Evolutionary conservation across 768 basidiomycete genomes (phyloP), one percentile per base, ranked within the genome.

Genomic region (Phanerodontia chrysosporium): DNA sequence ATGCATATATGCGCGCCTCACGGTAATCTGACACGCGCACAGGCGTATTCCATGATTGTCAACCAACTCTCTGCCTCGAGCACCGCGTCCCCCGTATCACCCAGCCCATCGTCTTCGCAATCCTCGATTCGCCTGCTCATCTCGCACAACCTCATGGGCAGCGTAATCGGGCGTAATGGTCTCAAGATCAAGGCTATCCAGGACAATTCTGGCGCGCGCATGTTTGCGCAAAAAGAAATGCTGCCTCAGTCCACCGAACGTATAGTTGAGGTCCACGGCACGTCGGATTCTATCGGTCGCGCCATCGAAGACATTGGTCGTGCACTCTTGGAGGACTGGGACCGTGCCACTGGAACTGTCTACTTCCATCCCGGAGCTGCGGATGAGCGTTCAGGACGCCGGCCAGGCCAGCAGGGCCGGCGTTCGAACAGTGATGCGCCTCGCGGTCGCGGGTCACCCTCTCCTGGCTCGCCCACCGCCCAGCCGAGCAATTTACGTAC

Each of bases 131-230:
- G 95, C 61, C 93, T 99, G 65, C 83, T 99, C 69, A 95, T 99
- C 78, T 96, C 95, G 46, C 97, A 99, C 79, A 96, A 98, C 76
- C 82, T 99, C 65, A 99, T 99, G 97, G 97, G 97, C 55, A 95
- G 93, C 61, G 90, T 99, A 78, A 98, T 98, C 67, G 97, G 97
- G 66, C 89, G 95, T 64, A 89, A 78, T 55, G 97, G 97, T 66
- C 85, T 92, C 73, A 98, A 97, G 84, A 98, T 99, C 75, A 98
- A 98, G 78, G 91, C 94, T 69, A 98, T 99, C 72, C 97, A 99
- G 72, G 96, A 98, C 73, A 78, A 82, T 49, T 96, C 96, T 39
- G 94, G 95, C 52, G 95, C 94, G 21, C 90, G 97, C 57, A 99
- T 99, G 95, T 90, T 98, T 57, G 97, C 97, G 45, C 92, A 92